Evolutionary conservation across 1,284 basidiomycete genomes (phyloP).

Genomic region (Cutaneotrichosporon sp.): DNA sequence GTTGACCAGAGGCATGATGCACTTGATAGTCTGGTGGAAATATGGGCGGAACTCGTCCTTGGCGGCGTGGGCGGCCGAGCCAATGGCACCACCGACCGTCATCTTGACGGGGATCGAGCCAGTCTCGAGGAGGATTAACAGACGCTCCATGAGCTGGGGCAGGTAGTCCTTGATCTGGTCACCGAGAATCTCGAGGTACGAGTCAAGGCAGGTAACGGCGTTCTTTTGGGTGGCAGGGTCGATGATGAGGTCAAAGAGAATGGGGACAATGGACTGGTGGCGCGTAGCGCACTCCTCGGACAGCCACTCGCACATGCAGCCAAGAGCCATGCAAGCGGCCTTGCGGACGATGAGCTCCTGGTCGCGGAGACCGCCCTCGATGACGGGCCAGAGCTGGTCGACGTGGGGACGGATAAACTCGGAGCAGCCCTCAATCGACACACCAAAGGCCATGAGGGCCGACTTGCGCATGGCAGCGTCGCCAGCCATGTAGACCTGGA

Average conservation of each 20-base stretch:
- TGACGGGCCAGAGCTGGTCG: constrained; percentile 86
- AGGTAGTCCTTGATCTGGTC: constrained; percentile 84
- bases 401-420: constrained; percentile 96
- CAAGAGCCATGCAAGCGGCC: constrained; percentile 89
- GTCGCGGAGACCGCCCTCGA: constrained; percentile 85
- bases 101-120: constrained; percentile 84
- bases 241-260: constrained; percentile 84
- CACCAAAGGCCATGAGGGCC: constrained; percentile 92
- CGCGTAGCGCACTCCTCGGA: constrained; percentile 86
- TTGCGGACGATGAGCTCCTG: constrained; percentile 80
- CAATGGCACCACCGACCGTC: constrained; percentile 96
- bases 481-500: constrained; percentile 75
- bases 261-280: constrained; percentile 80
- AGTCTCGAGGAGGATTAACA: constrained; percentile 78
- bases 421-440: constrained; percentile 94
- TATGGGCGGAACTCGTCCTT: constrained; percentile 89
- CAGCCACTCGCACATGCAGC: constrained; percentile 96
- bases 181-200: constrained; percentile 90
- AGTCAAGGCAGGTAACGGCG: constrained; percentile 94
- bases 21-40: constrained; percentile 88
- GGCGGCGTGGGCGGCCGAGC: constrained; percentile 96
- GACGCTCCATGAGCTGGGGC: constrained; percentile 89
- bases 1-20: constrained; percentile 77
- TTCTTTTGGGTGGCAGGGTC: constrained; percentile 81
- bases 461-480: constrained; percentile 77